phyloP scores from a whole-genome alignment of 2,329 filamentous ascomycete species.

The Talaromyces islandicus region DNA sequence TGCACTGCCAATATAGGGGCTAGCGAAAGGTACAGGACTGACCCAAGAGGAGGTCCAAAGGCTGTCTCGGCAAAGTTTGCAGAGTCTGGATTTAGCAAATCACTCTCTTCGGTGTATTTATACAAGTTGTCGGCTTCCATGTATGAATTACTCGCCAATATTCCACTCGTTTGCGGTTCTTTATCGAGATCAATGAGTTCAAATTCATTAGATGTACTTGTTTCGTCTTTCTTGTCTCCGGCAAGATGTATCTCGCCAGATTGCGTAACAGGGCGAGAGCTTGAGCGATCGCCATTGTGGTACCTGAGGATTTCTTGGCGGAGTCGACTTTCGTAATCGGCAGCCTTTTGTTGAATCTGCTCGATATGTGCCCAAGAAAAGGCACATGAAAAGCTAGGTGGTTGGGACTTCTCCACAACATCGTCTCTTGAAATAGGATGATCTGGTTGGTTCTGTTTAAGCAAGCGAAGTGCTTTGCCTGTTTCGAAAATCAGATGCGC shows the following conservation, averaged over 20 bases:
- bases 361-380: constrained; percentile 68
- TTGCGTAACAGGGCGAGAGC: background rate
- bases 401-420: constrained; percentile 41
- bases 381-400: constrained; percentile 60
- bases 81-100: constrained; percentile 15
- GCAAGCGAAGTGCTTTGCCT: constrained; percentile 67
- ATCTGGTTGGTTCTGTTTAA: constrained; percentile 63
- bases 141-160: constrained; percentile 18
- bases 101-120: constrained; percentile 21
- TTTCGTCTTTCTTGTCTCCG: constrained; percentile 1
- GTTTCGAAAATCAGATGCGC: constrained; percentile 70
- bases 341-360: constrained; percentile 55
- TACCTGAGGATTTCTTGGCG: constrained; percentile 35
- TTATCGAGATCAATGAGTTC: constrained; percentile 32
- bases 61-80: constrained; percentile 11
- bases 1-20: constrained; percentile 68
- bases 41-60: constrained; percentile 38
- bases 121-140: constrained; percentile 25
- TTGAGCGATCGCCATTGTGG: constrained; percentile 25
- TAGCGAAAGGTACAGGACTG: constrained; percentile 64
- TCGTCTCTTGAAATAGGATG: constrained; percentile 60
- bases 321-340: constrained; percentile 31
- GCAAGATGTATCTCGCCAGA: background rate
- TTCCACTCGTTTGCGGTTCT: constrained; percentile 17
- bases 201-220: constrained; percentile 19